Evolutionary conservation across 2,329 filamentous ascomycete species (phyloP), one percentile per base, ranked within the genome.

Genomic region (Claviceps paspali): DNA sequence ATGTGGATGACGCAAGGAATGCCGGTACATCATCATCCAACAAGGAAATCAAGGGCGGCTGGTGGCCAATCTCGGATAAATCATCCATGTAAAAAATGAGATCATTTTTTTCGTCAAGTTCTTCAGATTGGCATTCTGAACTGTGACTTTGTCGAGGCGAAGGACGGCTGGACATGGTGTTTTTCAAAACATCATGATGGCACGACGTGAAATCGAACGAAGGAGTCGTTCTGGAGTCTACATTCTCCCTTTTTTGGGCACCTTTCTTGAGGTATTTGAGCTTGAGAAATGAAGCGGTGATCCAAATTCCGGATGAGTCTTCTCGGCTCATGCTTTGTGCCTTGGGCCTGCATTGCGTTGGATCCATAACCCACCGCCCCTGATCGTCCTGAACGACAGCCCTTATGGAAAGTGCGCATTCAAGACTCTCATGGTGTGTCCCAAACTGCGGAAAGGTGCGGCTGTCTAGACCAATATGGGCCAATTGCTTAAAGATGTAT

Each of bases 401-500:
- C n/a, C 35, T 17, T 28, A 41, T 32, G 8, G 31, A 22, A 4
- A 45, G 47, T 5, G 48, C 45, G 7, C 38, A 33, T 9, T 35
- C 23, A 1, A 55, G 28, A 10, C 26, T 34, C 18, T 24, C 3
- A 10, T 14, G 17, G 9, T 19, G 11, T 11, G 19, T 28, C 8
- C 30, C 12, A 5, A 11, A 4, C 5, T 33, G 26, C 19, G 28
- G 21, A 38, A 52, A 55, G 1, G 55, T 57, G 4, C 47, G 33
- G 4, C 23, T 41, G 8, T 47, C 45, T 2, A 54, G 40, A 2
- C 49, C 48, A 7, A 52, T 29, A 21, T 55, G 50, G 5, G 50
- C 47, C 6, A 57, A 39, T 41, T 44, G 54, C 29, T 32, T 45
- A 14, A 47, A 56, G 11, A 38, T 43, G 12, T 54, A 24, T 14